Base-by-base conservation (phyloP, 208 protist genomes). In the Crithidia fasciculata region DNA sequence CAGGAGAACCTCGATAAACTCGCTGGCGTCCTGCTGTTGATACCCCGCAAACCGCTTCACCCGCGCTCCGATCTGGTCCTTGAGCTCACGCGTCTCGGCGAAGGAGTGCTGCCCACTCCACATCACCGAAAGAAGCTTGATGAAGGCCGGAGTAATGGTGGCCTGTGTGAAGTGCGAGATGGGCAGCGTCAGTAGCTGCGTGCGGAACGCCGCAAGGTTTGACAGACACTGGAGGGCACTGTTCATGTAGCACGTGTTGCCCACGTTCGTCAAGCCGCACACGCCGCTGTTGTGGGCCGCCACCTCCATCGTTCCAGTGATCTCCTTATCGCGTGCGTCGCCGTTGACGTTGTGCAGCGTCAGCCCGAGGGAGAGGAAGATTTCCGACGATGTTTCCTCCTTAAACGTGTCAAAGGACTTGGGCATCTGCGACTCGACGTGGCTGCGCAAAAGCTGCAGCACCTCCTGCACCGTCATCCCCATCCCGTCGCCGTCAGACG, bases 221-320 rank as follows among this genome's bases (percentile, higher is more conserved):
- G 83, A 85, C 19, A 98, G 62, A 52, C 89, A 95, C 81, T 98
- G 95, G 45, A 98, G 78, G 2, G 90, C 91, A 47, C 92, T 88
- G 76, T 97, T 97, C 93, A 98, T 96, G 85, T 96, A 98, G 81
- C 95, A 98, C 28, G 93, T 96, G 77, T 97, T 98, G 43, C 95
- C 93, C 15, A 97, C 74, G 78, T 98, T 98, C 18, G 79, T 81
- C 43, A 98, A 72, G 8, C 94, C 94, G 64, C 91, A 93, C 43
- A 92, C 75, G 66, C 91, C 89, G 61, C 73, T 76, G 37, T 62
- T 69, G 18, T 50, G 52, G 56, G 72, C 76, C 3, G 78, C 77
- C 37, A 78, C 69, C 57, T 66, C 74, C 62, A 76, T 83, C 13
- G 75, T 69, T 13, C 63, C 72, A 6, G 72, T 80, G 64, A 80